Percentiles rank a stretch among this genome's conserved stretches.
phyloP scores from a whole-genome alignment of 768 basidiomycete genomes.

The Russula sp. region DNA sequence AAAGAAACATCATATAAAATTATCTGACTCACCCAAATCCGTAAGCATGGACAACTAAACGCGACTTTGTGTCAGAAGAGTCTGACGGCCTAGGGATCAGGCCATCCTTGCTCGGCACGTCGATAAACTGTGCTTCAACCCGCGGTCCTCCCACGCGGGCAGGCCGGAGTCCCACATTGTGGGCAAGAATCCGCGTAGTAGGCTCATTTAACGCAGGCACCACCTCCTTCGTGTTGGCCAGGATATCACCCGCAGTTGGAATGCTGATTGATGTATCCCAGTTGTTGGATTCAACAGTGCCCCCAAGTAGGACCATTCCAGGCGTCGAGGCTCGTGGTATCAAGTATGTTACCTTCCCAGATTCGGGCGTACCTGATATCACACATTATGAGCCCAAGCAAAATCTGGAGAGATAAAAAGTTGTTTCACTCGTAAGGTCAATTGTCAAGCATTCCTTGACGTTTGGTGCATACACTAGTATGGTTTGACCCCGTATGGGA shows the following conservation, averaged over 20 bases:
- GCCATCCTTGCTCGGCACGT: constrained; percentile 37
- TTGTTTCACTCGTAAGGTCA: not conserved
- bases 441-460: constrained; percentile 42
- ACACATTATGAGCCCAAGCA: not conserved
- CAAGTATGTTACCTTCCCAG: constrained; percentile 49
- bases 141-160: constrained; percentile 54
- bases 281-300: constrained; percentile 49
- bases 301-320: constrained; percentile 53
- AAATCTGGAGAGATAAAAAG: not conserved
- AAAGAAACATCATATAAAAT: constrained; percentile 27
- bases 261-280: constrained; percentile 52
- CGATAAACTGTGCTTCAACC: constrained; percentile 49
- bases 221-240: constrained; percentile 44
- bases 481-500: constrained; percentile 83
- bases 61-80: constrained; percentile 31
- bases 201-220: constrained; percentile 39
- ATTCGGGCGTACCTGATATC: constrained; percentile 5
- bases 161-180: constrained; percentile 61
- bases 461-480: constrained; percentile 68
- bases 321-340: constrained; percentile 56
- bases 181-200: constrained; percentile 45
- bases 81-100: constrained; percentile 29
- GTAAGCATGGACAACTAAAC: constrained; percentile 56
- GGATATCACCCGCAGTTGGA: constrained; percentile 44
- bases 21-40: constrained; percentile 49